Percentiles rank a stretch among this genome's conserved stretches.
These are phyloP conservation scores for Plasmodium gonderi DNA, from an alignment of 169 alveolate species.

Conservation along the genomic window DNA sequence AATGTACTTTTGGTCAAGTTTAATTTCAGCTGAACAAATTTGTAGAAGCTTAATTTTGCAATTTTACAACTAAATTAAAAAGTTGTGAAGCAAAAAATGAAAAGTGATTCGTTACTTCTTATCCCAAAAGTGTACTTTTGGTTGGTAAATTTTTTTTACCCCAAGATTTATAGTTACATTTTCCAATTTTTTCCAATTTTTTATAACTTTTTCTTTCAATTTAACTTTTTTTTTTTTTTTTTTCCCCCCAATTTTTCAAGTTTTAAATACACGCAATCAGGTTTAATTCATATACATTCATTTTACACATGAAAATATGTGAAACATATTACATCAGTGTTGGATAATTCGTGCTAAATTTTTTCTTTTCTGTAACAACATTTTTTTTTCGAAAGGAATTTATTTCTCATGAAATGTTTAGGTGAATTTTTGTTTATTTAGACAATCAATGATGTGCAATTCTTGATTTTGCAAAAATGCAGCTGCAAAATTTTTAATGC, in stretches of 20 bases:
- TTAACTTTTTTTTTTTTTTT: not conserved
- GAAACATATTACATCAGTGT: not conserved
- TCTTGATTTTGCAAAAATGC: not conserved
- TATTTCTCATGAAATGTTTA: not conserved
- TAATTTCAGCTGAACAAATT: not conserved
- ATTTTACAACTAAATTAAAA: not conserved
- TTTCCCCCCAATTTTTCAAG: not conserved
- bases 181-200: not conserved
- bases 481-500: slow-evolving; percentile 16
- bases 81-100: not conserved
- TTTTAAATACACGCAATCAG: not conserved
- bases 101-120: not conserved
- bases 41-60: not conserved
- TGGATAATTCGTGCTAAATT: not conserved
- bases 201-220: not conserved
- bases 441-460: not conserved
- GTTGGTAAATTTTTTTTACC: not conserved
- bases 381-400: not conserved
- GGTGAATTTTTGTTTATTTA: not conserved
- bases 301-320: no score
- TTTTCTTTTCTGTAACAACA: not conserved
- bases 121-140: not conserved
- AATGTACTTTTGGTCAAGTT: not conserved
- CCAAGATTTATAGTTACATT: not conserved
- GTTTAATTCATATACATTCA: no score